phyloP scores from a whole-genome alignment of 139 green algal genomes.

The Picochlorum costavermella region DNA sequence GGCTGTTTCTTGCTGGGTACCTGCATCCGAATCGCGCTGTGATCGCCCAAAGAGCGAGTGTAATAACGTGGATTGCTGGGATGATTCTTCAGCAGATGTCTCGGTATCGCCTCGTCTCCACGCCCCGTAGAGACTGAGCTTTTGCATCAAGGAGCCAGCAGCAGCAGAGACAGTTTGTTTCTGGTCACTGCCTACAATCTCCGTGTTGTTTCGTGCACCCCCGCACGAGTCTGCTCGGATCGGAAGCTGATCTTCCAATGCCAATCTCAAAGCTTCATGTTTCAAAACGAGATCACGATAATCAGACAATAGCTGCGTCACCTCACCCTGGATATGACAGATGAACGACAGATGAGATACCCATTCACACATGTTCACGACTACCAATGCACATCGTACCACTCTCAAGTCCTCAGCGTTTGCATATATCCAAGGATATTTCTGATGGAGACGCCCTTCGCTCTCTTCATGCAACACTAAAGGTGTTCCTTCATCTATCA shows the following conservation, averaged over 20 bases:
- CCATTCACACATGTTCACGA: not conserved
- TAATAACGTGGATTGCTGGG: no score
- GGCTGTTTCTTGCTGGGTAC: no score
- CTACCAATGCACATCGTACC: not conserved
- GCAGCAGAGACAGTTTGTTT: not conserved
- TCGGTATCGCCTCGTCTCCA: not conserved
- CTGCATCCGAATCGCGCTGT: no score
- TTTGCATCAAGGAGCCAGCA: not conserved
- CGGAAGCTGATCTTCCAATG: slow-evolving; percentile 22
- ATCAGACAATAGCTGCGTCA: slow-evolving; percentile 47
- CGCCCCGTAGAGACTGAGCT: not conserved
- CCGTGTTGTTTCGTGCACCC: not conserved
- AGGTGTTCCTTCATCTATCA: slow-evolving; percentile 38
- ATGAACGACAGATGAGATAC: not conserved
- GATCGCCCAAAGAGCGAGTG: no score
- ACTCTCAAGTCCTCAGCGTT: slow-evolving; percentile 47
- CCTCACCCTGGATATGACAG: slow-evolving; percentile 36
- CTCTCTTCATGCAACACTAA: slow-evolving; percentile 43
- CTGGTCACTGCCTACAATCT: not conserved
- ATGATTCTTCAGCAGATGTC: not conserved
- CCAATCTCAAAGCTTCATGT: slow-evolving; percentile 22
- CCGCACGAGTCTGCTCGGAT: not conserved
- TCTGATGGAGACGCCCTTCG: slow-evolving; percentile 35
- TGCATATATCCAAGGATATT: slow-evolving; percentile 61
- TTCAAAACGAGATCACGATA: slow-evolving; percentile 59